A percentile compares a stretch with the other conserved stretches of the same genome.
Evolutionary conservation across 1,284 basidiomycete genomes (phyloP).

Genomic region (Dichomitus squalens): DNA sequence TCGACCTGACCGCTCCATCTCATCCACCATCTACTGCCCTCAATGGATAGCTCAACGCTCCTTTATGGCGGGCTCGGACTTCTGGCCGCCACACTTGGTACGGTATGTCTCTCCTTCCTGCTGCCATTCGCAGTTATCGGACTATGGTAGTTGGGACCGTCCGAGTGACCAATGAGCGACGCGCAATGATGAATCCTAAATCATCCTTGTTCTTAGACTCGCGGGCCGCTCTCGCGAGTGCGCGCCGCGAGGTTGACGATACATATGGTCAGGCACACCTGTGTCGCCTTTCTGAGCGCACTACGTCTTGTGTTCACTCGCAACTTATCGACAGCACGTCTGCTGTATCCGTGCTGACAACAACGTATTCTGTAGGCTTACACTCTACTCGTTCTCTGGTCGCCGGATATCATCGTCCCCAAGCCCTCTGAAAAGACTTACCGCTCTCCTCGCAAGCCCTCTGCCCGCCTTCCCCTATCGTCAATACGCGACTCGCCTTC

Average conservation of each 20-base stretch:
- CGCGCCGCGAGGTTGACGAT: conserved; percentile 71
- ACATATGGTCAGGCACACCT: conserved; percentile 47
- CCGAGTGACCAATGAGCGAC: neutral
- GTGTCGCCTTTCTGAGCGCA: conserved; percentile 38
- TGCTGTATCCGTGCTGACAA: neutral
- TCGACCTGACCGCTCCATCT: conserved; percentile 12
- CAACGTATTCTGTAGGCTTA: conserved; percentile 50
- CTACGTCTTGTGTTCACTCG: conserved; percentile 24
- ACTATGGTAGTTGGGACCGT: neutral
- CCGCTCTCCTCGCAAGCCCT: conserved; percentile 52
- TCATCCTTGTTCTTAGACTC: conserved; percentile 93
- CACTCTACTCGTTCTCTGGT: conserved; percentile 62
- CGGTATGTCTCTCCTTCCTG: conserved; percentile 22
- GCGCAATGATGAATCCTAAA: conserved; percentile 61
- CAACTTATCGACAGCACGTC: too few species aligned
- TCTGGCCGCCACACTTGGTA: conserved; percentile 27
- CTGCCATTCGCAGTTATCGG: neutral
- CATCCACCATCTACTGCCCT: neutral
- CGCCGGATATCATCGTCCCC: conserved; percentile 67
- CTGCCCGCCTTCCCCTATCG: conserved; percentile 52
- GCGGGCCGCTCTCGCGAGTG: conserved; percentile 45
- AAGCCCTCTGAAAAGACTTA: conserved; percentile 68
- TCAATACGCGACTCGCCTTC: conserved; percentile 53
- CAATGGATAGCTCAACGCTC: conserved; percentile 28
- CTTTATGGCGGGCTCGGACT: conserved; percentile 27